Evolutionary conservation across 73 alveolate species (phyloP), one percentile per base, ranked within the genome.

Genomic region (Tetrahymena borealis): DNA sequence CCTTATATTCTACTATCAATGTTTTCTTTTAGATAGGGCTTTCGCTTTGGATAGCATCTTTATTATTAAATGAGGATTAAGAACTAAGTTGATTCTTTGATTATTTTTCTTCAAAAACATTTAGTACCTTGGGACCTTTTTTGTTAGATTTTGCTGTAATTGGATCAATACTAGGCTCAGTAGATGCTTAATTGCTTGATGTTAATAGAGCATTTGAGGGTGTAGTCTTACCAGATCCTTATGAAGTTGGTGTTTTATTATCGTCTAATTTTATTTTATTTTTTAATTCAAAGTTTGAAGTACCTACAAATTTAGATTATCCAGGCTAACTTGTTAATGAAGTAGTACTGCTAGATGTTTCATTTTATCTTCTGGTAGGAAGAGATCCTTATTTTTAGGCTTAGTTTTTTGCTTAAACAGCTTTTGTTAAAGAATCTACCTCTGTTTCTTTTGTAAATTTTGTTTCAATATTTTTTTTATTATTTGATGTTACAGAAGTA

Each of bases 81-180:
- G 94, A 91, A 3, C 94, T 35, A 18, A 91, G 16, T n/a, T 40
- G 16, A 11, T 91, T 18, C 20, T 33, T 42, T 35, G 28, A 28
- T 12, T 40, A 16, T 33, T 77, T 91, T 41, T 91, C 85, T 9
- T 91, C 94, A 60, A 60, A 60, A 15, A 60, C 85, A 60, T 60
- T 60, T 60, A 60, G 11, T 24, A 60, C 85, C 35, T 60, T 60
- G 9, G 85, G 85, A 94, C 96, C 78, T 94, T 79, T 79, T 94
- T 78, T n/a, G n/a, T n/a, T 16, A 94, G 91, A 11, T 18, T n/a
- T 32, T 15, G 91, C 40, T 33, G 43, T 13, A 36, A 28, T 24
- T 3, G 93, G 40, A 2, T 90, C 41, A 13, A 92, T 11, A 9
- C 78, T 36, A 20, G 90, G 90, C 18, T 79, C 90, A 7, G 90